Percentiles rank a stretch among this genome's conserved stretches.
Conservation (phyloP, 1,284 basidiomycete species). For the Volvariella surrecta region DNA sequence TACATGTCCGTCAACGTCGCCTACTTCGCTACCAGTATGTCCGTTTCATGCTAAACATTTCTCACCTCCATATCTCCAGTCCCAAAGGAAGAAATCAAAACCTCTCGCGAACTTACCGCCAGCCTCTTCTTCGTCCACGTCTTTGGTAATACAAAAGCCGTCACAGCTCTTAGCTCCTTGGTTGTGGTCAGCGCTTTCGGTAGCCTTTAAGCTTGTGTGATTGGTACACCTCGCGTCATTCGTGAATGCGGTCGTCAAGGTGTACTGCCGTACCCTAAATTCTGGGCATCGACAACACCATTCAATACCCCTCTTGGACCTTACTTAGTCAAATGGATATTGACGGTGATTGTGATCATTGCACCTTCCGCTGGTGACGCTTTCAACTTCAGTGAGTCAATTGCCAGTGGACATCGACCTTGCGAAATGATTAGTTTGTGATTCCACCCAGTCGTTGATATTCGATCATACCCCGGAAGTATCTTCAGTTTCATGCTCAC, state of each 20-base stretch:
- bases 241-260: constrained; percentile 32
- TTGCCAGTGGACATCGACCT: constrained; percentile 6
- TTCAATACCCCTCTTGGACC: constrained; percentile 39
- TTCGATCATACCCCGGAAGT: constrained; percentile 30
- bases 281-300: constrained; percentile 35
- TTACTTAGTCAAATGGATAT: constrained; percentile 33
- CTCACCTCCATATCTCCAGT: too few species aligned
- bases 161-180: constrained; percentile 30
- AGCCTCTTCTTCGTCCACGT: constrained; percentile 43
- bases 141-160: constrained; percentile 31
- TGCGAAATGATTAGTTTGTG: too few species aligned
- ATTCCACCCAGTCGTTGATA: constrained; percentile 21
- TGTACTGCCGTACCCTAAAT: constrained; percentile 31
- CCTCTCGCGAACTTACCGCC: constrained; percentile 37
- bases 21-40: constrained; percentile 26
- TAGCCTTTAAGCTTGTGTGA: constrained; percentile 28
- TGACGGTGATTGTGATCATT: constrained; percentile 45
- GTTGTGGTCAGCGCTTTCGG: constrained; percentile 34
- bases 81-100: constrained; percentile 33
- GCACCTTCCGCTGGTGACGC: constrained; percentile 45
- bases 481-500: constrained; percentile 32
- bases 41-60: not conserved
- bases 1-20: constrained; percentile 42
- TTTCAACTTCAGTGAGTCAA: constrained; percentile 36
- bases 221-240: constrained; percentile 38